Evolutionary conservation across 129 eudicot genomes (phyloP), one percentile per base, ranked within the genome.

Genomic region (Chrysanthemum makinoi): DNA sequence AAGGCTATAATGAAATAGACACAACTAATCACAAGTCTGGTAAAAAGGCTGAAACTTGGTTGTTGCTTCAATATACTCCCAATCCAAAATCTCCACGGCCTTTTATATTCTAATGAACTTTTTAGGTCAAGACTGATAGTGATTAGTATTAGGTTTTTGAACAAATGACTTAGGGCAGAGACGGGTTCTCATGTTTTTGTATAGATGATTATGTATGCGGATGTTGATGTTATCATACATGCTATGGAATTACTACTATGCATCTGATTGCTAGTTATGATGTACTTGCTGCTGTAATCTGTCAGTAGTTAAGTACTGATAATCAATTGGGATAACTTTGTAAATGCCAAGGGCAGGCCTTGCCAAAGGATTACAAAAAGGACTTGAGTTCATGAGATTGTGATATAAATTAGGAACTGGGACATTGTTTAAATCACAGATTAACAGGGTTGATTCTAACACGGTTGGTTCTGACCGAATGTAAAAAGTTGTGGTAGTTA

Each of bases 1-100:
- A 89, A 62, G 75, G 14, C 68, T 60, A 82, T 85, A 12, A 88
- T 83, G 91, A 76, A 19, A 19, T 49, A 56, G 19, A 1, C 49
- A 44, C 15, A 43, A 61, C 18, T 68, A 62, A 47, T 68, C 18
- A 18, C 13, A 51, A 39, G 52, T 8, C 20, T 16, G 13, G 16
- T 5, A 35, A 52, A 28, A 30, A 44, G 62, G 20, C 12, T 7
- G 10, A 57, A 56, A 43, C 35, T 39, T 15, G 26, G 54, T 74
- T 43, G 28, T 15, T 57, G 67, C 46, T 74, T 64, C 26, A 65
- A 1, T 39, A 39, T 6, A 50, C 18, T 74, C 65, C 39, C 39
- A 8, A 6, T 65, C 46, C 46, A 39, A 62, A 58, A 33, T 53
- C 57, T 18, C 33, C 18, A 16, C 26, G 49, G 79, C 57, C 72